Percentiles rank a stretch among this genome's conserved stretches.
phyloP scores from a whole-genome alignment of 176 grass and related monocot species.

The Zea mays region Zm-B73-REFERENCE-NAM-5.0 NC_050100.1:216378001-216378500 shows the following conservation, averaged over 20 bases:
- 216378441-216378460: not conserved
- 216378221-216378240: too few relatives aligned
- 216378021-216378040: constrained; percentile 2
- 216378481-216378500: constrained; percentile 24
- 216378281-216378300: not conserved
- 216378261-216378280: too few relatives aligned
- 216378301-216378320: constrained; percentile 22
- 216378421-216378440: not conserved
- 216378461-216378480: constrained; percentile 31
- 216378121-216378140: constrained; percentile 65
- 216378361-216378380: constrained; percentile 30
- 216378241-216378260: too few relatives aligned
- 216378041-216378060: constrained; percentile 29
- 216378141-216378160: constrained; percentile 95
- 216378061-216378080: not conserved
- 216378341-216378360: constrained; percentile 43
- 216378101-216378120: constrained; percentile 68
- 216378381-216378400: not conserved
- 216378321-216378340: constrained; percentile 10
- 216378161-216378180: too few relatives aligned
- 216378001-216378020: not conserved
- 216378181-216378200: too few relatives aligned
- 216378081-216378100: constrained; percentile 62
- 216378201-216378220: too few relatives aligned
- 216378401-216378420: not conserved